Evolutionary conservation across 2,329 filamentous ascomycete genomes (phyloP).

Genomic region (Neurospora sp.): DNA sequence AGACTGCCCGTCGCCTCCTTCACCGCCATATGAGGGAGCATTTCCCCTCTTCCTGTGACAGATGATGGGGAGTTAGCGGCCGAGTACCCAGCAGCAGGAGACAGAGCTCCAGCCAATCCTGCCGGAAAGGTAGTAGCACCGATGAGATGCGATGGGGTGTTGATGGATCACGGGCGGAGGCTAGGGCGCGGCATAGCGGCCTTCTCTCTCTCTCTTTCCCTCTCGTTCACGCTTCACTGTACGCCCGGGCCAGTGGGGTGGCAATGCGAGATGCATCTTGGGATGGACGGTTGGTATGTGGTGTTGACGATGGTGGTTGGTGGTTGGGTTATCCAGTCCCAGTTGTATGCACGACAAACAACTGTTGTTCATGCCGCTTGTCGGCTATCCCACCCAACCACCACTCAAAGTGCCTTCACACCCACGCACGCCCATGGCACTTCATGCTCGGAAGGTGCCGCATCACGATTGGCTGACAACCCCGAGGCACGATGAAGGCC

Average conservation of each 20-base stretch:
- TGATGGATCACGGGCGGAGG: background rate
- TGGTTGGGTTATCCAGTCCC: background rate
- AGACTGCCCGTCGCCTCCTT: slow-evolving; percentile 1
- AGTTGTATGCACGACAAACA: background rate
- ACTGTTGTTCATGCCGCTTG: background rate
- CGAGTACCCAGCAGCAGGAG: background rate
- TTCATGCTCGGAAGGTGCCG: background rate
- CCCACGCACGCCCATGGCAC: background rate
- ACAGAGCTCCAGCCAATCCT: background rate
- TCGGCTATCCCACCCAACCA: background rate
- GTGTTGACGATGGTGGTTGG: background rate
- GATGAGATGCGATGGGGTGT: background rate
- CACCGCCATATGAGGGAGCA: slow-evolving; percentile 9
- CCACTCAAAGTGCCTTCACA: background rate
- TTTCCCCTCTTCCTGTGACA: background rate
- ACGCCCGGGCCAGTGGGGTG: background rate
- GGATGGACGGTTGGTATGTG: background rate
- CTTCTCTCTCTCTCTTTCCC: background rate
- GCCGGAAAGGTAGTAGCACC: background rate
- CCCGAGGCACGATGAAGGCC: background rate
- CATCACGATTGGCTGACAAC: background rate
- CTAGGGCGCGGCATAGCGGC: background rate
- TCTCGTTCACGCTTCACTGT: background rate
- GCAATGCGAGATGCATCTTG: background rate
- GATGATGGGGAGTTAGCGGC: background rate